A percentile compares a stretch with the other conserved stretches of the same genome.
Conservation (phyloP, 2,329 filamentous ascomycete species). For the Hortaea werneckii region DNA sequence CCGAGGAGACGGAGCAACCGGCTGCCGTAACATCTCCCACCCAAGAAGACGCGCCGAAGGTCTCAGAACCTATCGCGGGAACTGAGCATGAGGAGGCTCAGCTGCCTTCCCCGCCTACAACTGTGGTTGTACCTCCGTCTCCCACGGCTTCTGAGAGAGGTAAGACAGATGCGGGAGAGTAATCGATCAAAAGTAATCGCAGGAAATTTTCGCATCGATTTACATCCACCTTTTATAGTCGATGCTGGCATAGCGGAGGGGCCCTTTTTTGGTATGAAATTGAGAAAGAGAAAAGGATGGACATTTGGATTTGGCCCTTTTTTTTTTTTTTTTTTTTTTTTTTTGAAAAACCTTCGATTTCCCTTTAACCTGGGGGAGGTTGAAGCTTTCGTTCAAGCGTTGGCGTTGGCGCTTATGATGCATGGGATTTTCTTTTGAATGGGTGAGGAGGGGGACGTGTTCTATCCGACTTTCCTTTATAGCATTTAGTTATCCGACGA, state of each 20-base stretch:
- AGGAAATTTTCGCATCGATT: neutral
- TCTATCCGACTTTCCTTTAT: too few species aligned
- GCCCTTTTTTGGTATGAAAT: too few species aligned
- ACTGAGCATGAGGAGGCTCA: neutral
- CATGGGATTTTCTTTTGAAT: too few species aligned
- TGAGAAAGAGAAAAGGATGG: too few species aligned
- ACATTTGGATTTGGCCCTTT: too few species aligned
- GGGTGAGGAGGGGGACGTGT: too few species aligned
- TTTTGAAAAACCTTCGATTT: too few species aligned
- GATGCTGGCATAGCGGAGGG: neutral
- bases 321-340: too few species aligned
- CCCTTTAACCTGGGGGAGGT: neutral
- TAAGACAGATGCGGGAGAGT: neutral
- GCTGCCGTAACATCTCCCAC: neutral
- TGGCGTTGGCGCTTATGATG: neutral
- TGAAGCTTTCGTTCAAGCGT: neutral
- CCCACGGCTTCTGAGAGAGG: slow-evolving; percentile 13
- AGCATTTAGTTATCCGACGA: too few species aligned
- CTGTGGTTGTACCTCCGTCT: slow-evolving; percentile 22
- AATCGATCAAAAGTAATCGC: neutral
- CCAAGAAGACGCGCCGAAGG: slow-evolving; percentile 4
- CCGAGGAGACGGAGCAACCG: slow-evolving; percentile 16
- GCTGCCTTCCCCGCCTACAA: slow-evolving; percentile 8
- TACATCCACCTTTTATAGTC: slow-evolving; percentile 1
- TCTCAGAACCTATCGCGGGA: neutral